Percentiles rank a stretch among this genome's conserved stretches.
Evolutionary conservation across 2,329 filamentous ascomycete species (phyloP).

Genomic region (Alternaria triticina): DNA sequence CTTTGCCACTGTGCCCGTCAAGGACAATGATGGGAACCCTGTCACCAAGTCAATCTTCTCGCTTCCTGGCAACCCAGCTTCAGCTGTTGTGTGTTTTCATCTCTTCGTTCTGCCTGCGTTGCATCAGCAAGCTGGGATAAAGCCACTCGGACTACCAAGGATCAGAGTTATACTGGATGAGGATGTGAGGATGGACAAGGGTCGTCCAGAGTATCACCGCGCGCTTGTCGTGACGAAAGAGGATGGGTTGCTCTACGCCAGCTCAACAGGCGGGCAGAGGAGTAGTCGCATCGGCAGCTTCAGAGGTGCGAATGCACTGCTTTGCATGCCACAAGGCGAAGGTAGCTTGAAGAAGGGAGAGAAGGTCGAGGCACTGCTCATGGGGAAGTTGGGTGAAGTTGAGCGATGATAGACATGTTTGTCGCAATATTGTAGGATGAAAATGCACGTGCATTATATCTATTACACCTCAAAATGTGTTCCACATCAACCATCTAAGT

Average conservation of each 20-base stretch:
- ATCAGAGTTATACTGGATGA: slow-evolving; percentile 75
- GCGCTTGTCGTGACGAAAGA: slow-evolving; percentile 69
- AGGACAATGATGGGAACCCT: slow-evolving; percentile 59
- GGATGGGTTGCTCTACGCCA: slow-evolving; percentile 74
- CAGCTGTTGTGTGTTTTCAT: slow-evolving; percentile 89
- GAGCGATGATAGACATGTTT: slow-evolving; percentile 1
- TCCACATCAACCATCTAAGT: not conserved
- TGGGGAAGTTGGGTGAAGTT: slow-evolving; percentile 53
- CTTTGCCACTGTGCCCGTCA: slow-evolving; percentile 83
- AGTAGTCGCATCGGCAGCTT: slow-evolving; percentile 91
- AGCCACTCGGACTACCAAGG: slow-evolving; percentile 71
- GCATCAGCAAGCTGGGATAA: slow-evolving; percentile 75
- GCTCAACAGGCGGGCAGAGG: slow-evolving; percentile 86
- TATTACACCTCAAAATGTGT: not conserved
- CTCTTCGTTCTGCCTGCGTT: slow-evolving; percentile 90
- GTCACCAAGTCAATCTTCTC: slow-evolving; percentile 80
- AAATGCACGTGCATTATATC: not conserved
- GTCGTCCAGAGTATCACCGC: slow-evolving; percentile 88
- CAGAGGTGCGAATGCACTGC: slow-evolving; percentile 83
- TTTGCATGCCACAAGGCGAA: slow-evolving; percentile 73
- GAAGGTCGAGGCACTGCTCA: slow-evolving; percentile 78
- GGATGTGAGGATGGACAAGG: slow-evolving; percentile 75
- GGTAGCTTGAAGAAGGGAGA: slow-evolving; percentile 71
- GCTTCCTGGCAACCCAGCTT: slow-evolving; percentile 91
- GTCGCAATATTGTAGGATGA: not conserved